These are phyloP conservation scores for Ulmus americana DNA, from an alignment of 331 rosid genomes.

Conservation along the genomic window DNA sequence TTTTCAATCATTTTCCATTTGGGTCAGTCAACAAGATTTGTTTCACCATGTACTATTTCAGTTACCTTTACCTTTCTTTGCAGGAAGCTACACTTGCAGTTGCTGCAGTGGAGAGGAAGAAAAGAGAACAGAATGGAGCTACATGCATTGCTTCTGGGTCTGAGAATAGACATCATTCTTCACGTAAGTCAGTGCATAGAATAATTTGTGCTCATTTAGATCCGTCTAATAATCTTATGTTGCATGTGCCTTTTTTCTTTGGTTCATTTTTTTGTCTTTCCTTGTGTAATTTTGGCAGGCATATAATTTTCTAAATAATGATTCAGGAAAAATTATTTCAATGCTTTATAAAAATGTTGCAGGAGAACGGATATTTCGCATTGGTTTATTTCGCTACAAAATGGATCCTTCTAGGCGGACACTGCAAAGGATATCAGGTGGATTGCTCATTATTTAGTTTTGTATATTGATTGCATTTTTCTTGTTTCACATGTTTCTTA, in stretches of 20 bases:
- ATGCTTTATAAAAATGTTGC: constrained; percentile 34
- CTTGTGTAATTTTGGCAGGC: constrained; percentile 1
- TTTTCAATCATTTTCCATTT: constrained; percentile 5
- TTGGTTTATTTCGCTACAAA: constrained; percentile 62
- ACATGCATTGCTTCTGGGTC: constrained; percentile 41
- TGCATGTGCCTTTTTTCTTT: not conserved
- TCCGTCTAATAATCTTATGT: constrained; percentile 16
- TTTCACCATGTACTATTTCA: constrained; percentile 2
- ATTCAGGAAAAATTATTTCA: not conserved
- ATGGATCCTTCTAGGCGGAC: constrained; percentile 90
- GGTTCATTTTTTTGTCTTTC: not conserved
- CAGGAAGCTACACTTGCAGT: constrained; percentile 95
- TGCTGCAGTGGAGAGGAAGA: constrained; percentile 87
- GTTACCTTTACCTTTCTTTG: not conserved
- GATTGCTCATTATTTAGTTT: not conserved
- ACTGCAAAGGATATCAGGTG: constrained; percentile 81
- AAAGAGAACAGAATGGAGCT: constrained; percentile 59
- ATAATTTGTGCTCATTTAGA: constrained; percentile 14
- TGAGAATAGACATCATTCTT: constrained; percentile 49
- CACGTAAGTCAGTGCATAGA: constrained; percentile 39
- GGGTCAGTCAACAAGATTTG: constrained; percentile 11
- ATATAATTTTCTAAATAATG: not conserved
- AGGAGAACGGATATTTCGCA: constrained; percentile 75
- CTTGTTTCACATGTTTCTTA: no score
- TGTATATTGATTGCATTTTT: not conserved